These are phyloP conservation scores for Colletotrichum truncatum DNA, from an alignment of 2,329 filamentous ascomycete species.

Conservation along the genomic window DNA sequence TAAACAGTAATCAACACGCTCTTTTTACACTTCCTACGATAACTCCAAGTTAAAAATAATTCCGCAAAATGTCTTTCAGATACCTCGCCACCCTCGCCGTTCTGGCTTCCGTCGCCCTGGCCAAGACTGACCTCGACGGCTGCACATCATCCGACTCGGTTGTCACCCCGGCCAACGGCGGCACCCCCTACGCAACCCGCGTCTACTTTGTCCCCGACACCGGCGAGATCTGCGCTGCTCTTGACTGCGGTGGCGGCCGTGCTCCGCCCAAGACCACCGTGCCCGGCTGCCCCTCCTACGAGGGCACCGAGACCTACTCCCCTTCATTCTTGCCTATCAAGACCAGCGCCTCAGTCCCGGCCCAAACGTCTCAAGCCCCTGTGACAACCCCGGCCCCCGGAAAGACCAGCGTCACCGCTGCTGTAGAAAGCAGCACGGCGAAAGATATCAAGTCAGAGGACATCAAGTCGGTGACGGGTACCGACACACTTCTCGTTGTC, in stretches of 20 bases:
- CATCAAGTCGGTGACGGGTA: background rate
- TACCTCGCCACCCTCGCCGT: slow-evolving; percentile 30
- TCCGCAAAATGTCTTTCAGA: slow-evolving; percentile 33
- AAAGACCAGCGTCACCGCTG: background rate
- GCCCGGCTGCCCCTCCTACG: slow-evolving; percentile 67
- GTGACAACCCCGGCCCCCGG: background rate
- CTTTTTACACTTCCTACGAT: no score
- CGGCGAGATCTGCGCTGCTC: slow-evolving; percentile 70
- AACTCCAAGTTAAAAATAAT: background rate
- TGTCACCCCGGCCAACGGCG: slow-evolving; percentile 28
- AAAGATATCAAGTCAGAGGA: background rate
- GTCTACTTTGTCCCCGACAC: slow-evolving; percentile 70
- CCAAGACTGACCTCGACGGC: slow-evolving; percentile 55
- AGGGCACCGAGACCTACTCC: slow-evolving; percentile 63
- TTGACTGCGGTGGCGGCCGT: slow-evolving; percentile 74
- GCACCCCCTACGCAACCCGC: slow-evolving; percentile 51
- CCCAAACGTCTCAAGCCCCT: background rate
- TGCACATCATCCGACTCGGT: slow-evolving; percentile 50
- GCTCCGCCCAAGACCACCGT: slow-evolving; percentile 71
- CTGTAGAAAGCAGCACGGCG: background rate
- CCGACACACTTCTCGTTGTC: background rate
- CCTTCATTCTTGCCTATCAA: slow-evolving; percentile 55
- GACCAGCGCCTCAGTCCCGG: slow-evolving; percentile 30
- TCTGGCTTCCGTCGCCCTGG: slow-evolving; percentile 44
- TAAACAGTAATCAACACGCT: no score